Evolutionary conservation across 106 monocot species (phyloP), one percentile per base, ranked within the genome.

Genomic region (Amphibolis antarctica): DNA sequence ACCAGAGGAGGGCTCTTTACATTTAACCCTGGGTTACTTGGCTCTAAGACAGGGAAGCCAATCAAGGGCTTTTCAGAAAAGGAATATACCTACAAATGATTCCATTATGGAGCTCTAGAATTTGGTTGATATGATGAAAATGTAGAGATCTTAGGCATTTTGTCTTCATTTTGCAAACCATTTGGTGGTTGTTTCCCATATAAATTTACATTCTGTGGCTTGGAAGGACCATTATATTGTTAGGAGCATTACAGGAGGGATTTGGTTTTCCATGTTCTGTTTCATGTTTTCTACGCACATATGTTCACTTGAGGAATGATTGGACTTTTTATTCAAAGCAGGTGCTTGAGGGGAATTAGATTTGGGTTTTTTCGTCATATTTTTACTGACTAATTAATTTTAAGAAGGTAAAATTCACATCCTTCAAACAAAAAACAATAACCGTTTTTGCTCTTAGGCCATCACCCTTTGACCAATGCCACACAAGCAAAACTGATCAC

Each of bases 211-310:
- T 13, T 19, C 27, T 64, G 47, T 48, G 46, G 18, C 64, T 49
- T 64, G 11, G 28, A 0, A 13, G 21, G 24, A n/a, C 30, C 62
- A 48, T 64, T n/a, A 28, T n/a, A n/a, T n/a, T n/a, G n/a, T 25
- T 64, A 42, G 47, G 15, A 29, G 50, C 46, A 44, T 44, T 31
- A 31, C 9, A n/a, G 29, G 30, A 42, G 59, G 53, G 12, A 59
- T 26, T 69, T 10, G 47, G 24, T 36, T 85, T 88, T 42, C 69
- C 69, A 53, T 72, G 62, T 27, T 85, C 93, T 47, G 77, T 68
- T 62, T 92, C 84, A 52, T 74, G 77, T 61, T 78, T 87, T 68
- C 87, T 82, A 26, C 85, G 85, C 17, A 80, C 85, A 81, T 87
- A 84, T 81, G 78, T 13, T 85, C 74, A 52, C 70, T 81, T 44